phyloP scores from a whole-genome alignment of 2,329 filamentous ascomycete species.

The Pseudocercospora eumusae region DNA sequence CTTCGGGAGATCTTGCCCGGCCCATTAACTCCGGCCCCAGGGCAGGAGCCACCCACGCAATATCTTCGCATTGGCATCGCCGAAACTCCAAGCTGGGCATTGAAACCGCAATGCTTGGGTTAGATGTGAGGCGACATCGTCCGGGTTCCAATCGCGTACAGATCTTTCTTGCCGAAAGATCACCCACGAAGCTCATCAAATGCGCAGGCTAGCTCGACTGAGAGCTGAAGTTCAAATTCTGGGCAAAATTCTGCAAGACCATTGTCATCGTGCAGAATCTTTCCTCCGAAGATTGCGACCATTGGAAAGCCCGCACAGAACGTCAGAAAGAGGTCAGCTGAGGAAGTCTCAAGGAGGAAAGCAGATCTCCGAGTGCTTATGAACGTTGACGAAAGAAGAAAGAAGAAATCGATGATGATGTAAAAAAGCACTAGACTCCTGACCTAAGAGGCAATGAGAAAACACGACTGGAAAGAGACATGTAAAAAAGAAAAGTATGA shows the following conservation, averaged over 20 bases:
- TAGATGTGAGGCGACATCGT: neutral
- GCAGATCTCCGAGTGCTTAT: neutral
- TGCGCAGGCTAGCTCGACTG: neutral
- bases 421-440: neutral
- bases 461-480: neutral
- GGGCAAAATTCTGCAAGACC: too few relatives aligned
- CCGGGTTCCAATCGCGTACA: neutral
- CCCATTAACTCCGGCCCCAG: slow-evolving; percentile 37
- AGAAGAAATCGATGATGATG: neutral
- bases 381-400: slow-evolving; percentile 1
- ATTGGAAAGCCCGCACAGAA: neutral
- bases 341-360: too few relatives aligned
- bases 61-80: slow-evolving; percentile 28
- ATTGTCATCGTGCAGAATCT: neutral
- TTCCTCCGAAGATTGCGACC: neutral
- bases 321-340: neutral
- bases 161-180: neutral
- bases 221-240: neutral
- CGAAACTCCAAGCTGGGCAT: slow-evolving; percentile 8
- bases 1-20: slow-evolving; percentile 51
- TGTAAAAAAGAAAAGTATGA: slow-evolving; percentile 2
- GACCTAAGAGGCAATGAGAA: neutral
- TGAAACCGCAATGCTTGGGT: slow-evolving; percentile 9
- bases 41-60: slow-evolving; percentile 33
- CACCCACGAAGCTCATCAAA: neutral